These are phyloP conservation scores for Saccharum officinarum DNA, from an alignment of 176 grass and related monocot genomes.

Conservation along the genomic window DNA sequence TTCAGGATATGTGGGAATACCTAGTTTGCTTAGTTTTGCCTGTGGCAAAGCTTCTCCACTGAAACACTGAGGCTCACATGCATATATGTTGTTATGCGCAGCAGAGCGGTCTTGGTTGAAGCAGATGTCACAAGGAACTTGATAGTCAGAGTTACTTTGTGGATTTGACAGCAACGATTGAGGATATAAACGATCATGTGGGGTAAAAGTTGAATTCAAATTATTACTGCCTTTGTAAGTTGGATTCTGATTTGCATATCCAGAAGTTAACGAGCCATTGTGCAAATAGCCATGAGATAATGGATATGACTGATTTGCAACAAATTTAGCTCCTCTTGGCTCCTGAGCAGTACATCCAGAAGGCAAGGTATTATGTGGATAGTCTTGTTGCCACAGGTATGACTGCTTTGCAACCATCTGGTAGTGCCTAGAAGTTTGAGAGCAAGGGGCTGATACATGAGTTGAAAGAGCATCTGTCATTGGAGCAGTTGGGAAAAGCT, in stretches of 20 bases:
- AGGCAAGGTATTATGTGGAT: slow-evolving; percentile 28
- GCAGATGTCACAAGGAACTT: slow-evolving; percentile 31
- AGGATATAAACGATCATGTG: background rate
- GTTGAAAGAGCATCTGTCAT: slow-evolving; percentile 29
- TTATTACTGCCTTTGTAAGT: background rate
- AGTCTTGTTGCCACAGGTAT: slow-evolving; percentile 11
- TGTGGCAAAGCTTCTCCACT: slow-evolving; percentile 12
- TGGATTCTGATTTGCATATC: slow-evolving; percentile 37
- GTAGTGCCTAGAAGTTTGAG: background rate
- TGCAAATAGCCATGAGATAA: background rate
- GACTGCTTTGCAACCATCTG: slow-evolving; percentile 22
- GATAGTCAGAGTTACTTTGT: slow-evolving; percentile 20
- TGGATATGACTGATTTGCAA: slow-evolving; percentile 16
- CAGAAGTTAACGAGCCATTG: background rate
- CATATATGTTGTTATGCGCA: slow-evolving; percentile 8
- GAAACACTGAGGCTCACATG: slow-evolving; percentile 11
- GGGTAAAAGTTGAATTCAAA: background rate
- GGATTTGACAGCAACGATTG: background rate
- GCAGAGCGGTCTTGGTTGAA: slow-evolving; percentile 8
- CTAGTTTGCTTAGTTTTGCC: slow-evolving; percentile 4
- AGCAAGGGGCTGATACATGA: slow-evolving; percentile 14
- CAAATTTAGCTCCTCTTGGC: slow-evolving; percentile 18
- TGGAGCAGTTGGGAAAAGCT: background rate
- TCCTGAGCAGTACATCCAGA: slow-evolving; percentile 22
- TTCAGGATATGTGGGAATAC: slow-evolving; percentile 25